Base-by-base conservation (phyloP, 1,139 yeast genomes). In the Nakaseomyces kungkrabaensis region DNA sequence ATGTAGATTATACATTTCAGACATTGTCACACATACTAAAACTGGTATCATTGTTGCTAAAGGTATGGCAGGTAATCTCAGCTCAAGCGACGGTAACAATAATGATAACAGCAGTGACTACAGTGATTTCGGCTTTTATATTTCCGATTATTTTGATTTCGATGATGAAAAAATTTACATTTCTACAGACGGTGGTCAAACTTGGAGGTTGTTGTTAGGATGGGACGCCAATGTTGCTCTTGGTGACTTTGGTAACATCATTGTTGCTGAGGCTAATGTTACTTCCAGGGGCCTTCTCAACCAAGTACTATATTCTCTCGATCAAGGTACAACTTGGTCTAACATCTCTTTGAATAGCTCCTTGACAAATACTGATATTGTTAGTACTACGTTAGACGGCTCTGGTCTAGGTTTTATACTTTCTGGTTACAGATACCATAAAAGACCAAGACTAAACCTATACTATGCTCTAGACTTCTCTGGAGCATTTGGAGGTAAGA, bases 231-330 rank as follows among this genome's bases (percentile, higher is more conserved):
- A 73, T 5, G 81, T 77, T 56, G 73, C 84, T 0, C 83, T 81
- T 68, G 96, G 94, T 50, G 95, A 88, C 66, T 78, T 78, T 52
- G 97, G 96, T 47, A 87, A 87, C 62, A 66, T 87, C 4, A 76
- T 87, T 44, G 69, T 85, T 2, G 87, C 89, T 2, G 71, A 79
- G 5, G 64, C 64, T 44, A 67, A 60, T 9, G 55, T 55, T 22
- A 58, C 66, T 27, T 59, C 68, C 6, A 54, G 67, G 8, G 65
- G 60, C 46, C 53, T 50, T 10, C 58, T 65, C 41, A 55, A 62
- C 6, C 58, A 62, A n/a, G 63, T 79, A 43, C 72, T 71, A 52
- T 88, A 73, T 59, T 85, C 96, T 0, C 65, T 83, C 42, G 89
- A 88, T 61, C 92, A 86, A 62, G 96, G 95, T 34, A 62, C 69